Conservation (phyloP, 176 grass and related monocot genomes). For the Phoenix roebelenii region DNA sequence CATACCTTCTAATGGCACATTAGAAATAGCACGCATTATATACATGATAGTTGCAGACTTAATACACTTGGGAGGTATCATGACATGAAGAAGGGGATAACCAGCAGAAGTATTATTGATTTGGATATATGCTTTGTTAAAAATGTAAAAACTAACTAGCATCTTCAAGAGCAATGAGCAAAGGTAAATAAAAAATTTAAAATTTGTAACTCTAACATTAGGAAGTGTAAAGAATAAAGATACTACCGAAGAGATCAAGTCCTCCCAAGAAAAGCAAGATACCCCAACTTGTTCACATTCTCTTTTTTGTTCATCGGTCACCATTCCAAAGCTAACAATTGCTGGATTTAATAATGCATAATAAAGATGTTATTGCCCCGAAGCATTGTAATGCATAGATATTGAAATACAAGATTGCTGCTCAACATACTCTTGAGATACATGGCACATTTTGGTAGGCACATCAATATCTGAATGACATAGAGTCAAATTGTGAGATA, state of each 20-base stretch:
- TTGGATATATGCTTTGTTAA: too few species aligned
- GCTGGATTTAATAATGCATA: constrained; percentile 31
- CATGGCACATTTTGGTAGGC: constrained; percentile 23
- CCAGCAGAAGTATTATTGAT: too few species aligned
- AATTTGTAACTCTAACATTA: neutral
- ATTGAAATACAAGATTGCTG: neutral
- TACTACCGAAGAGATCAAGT: constrained; percentile 62
- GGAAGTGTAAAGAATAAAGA: neutral
- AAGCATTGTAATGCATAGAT: constrained; percentile 3
- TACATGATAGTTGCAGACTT: too few species aligned
- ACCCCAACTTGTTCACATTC: constrained; percentile 49
- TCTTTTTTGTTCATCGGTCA: constrained; percentile 45
- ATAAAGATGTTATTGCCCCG: constrained; percentile 20
- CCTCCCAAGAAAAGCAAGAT: constrained; percentile 83
- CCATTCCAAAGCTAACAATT: constrained; percentile 74
- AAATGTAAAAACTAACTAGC: too few species aligned
- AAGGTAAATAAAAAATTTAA: neutral
- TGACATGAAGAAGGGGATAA: too few species aligned
- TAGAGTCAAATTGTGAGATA: neutral
- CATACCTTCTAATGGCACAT: too few species aligned
- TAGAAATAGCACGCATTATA: too few species aligned
- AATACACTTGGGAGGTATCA: too few species aligned
- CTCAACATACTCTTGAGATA: constrained; percentile 34
- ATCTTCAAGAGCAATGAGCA: too few species aligned
- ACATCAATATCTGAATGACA: constrained; percentile 29